Evolutionary conservation across 192 early-diverging fungal genomes (phyloP).

Genomic region (Dissophora globulifera): DNA sequence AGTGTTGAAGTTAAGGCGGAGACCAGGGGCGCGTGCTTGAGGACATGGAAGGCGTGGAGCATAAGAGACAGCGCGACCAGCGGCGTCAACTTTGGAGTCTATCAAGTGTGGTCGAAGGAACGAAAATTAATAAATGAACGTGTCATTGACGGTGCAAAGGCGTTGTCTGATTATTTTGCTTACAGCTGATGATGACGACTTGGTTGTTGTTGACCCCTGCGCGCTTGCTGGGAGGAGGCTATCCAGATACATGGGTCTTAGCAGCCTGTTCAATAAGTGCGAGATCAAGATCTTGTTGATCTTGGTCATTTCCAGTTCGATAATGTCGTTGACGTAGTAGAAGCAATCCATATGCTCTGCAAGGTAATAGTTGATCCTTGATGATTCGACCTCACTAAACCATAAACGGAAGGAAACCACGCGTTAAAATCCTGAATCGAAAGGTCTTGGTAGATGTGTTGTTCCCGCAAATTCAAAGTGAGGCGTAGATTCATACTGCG

Average conservation of each 20-base stretch:
- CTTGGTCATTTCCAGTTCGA: slow-evolving; percentile 61
- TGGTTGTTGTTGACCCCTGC: neutral
- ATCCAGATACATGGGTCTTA: slow-evolving; percentile 55
- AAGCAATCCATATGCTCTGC: slow-evolving; percentile 72
- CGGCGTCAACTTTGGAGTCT: slow-evolving; percentile 34
- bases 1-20: slow-evolving; percentile 43
- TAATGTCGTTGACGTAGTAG: slow-evolving; percentile 72
- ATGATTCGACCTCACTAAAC: slow-evolving; percentile 26
- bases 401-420: neutral
- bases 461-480: too few species aligned
- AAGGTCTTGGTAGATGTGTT: too few species aligned
- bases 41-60: slow-evolving; percentile 55
- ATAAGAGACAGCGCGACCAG: slow-evolving; percentile 48
- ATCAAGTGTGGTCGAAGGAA: neutral
- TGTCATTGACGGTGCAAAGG: neutral
- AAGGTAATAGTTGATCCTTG: slow-evolving; percentile 64
- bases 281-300: slow-evolving; percentile 61
- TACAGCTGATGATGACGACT: slow-evolving; percentile 20
- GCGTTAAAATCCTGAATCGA: too few species aligned
- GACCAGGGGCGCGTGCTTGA: slow-evolving; percentile 49
- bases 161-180: neutral
- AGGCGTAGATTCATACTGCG: too few species aligned
- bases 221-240: slow-evolving; percentile 24
- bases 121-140: too few species aligned
- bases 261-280: slow-evolving; percentile 41